These are phyloP conservation scores for Drechslerella coelobrocha DNA, from an alignment of 2,329 filamentous ascomycete genomes.

Conservation along the genomic window DNA sequence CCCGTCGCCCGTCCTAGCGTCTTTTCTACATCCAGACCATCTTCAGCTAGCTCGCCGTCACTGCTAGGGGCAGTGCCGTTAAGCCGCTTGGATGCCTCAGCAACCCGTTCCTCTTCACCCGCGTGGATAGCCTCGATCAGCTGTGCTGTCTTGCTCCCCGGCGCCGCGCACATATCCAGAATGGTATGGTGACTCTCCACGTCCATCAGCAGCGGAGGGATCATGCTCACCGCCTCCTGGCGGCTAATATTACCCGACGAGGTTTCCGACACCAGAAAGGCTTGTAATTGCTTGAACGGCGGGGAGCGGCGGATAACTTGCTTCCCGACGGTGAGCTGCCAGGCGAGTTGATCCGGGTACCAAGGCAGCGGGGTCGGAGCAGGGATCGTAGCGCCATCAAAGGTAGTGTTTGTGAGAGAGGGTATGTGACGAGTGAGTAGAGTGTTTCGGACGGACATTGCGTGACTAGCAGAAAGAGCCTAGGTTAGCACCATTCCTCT, in stretches of 20 bases:
- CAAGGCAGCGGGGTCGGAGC: conserved; percentile 82
- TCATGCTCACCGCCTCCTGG: conserved; percentile 99
- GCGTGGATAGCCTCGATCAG: conserved; percentile 91
- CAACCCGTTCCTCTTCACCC: conserved; percentile 85
- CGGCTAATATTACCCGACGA: conserved; percentile 96
- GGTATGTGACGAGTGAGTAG: conserved; percentile 89
- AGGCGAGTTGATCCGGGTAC: conserved; percentile 94
- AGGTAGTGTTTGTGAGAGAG: conserved; percentile 76
- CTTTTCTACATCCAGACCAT: conserved; percentile 59
- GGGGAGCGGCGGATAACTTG: conserved; percentile 91
- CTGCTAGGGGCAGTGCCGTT: conserved; percentile 43
- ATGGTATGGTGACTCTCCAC: conserved; percentile 89
- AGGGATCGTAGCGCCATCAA: conserved; percentile 79
- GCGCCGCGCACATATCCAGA: conserved; percentile 93
- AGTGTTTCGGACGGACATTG: conserved; percentile 86
- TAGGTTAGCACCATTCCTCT: background rate
- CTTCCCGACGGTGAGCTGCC: conserved; percentile 98
- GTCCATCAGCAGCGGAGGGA: conserved; percentile 91
- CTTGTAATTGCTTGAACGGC: conserved; percentile 94
- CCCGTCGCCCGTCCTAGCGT: conserved; percentile 80
- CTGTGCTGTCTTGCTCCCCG: conserved; percentile 95
- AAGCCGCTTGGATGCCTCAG: conserved; percentile 54
- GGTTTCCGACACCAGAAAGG: conserved; percentile 96
- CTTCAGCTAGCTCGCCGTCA: conserved; percentile 61
- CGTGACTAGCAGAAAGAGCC: conserved; percentile 68